phyloP scores from a whole-genome alignment of 2,329 filamentous ascomycete genomes.

The Neofusicoccum cordaticola region DNA sequence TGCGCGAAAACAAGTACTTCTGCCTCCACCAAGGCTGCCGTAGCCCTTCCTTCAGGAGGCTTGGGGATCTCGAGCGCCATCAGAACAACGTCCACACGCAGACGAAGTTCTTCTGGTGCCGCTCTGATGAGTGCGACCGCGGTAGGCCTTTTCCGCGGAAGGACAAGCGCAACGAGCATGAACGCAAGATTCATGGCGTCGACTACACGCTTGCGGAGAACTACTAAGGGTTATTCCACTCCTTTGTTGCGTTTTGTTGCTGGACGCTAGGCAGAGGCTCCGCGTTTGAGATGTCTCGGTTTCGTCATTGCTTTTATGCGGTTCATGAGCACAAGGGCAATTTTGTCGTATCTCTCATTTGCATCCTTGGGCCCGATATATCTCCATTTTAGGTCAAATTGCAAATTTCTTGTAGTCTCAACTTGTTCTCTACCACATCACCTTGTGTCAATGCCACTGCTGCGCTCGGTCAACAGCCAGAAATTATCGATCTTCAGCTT shows the following conservation, averaged over 20 bases:
- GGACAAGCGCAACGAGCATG: slow-evolving; percentile 19
- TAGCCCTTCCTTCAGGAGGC: neutral
- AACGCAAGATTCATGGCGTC: slow-evolving; percentile 14
- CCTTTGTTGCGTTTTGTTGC: too few relatives aligned
- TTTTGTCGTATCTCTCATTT: too few relatives aligned
- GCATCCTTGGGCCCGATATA: accelerated
- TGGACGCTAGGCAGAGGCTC: too few relatives aligned
- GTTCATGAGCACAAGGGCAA: too few relatives aligned
- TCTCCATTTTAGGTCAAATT: too few relatives aligned
- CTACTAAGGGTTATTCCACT: neutral
- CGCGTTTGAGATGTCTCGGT: too few relatives aligned
- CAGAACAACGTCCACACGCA: neutral
- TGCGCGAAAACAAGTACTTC: neutral
- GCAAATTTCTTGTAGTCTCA: too few relatives aligned
- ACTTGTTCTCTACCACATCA: too few relatives aligned
- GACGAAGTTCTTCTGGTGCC: neutral
- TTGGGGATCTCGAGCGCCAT: neutral
- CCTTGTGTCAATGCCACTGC: too few relatives aligned
- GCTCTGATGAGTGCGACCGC: neutral
- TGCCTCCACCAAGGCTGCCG: neutral
- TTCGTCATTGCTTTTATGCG: too few relatives aligned
- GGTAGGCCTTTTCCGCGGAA: slow-evolving; percentile 10
- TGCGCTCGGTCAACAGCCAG: too few relatives aligned
- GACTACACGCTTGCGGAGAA: neutral
- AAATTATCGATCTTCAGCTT: too few relatives aligned